phyloP scores from a whole-genome alignment of 1,284 basidiomycete genomes.

The Coniferiporia sulphurascens region DNA sequence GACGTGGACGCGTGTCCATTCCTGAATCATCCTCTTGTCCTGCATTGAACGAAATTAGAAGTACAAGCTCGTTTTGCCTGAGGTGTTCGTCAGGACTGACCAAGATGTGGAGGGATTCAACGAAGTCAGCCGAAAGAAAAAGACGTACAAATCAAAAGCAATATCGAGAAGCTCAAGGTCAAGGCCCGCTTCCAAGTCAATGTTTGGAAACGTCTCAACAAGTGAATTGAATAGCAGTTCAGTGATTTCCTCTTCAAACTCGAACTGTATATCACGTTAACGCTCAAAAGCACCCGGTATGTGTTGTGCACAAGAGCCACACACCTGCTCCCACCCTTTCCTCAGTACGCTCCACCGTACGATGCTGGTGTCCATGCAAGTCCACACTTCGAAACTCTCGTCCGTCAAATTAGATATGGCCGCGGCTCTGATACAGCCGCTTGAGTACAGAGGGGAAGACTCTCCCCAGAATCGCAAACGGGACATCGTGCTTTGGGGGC shows the following conservation, averaged over 20 bases:
- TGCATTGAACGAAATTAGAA: slow-evolving; percentile 62
- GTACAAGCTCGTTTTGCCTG: slow-evolving; percentile 33
- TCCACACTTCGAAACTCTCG: slow-evolving; percentile 19
- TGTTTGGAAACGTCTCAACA: background rate
- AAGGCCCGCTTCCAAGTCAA: background rate
- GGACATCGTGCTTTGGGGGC: slow-evolving; percentile 31
- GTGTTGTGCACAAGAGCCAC: background rate
- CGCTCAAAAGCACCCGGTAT: background rate
- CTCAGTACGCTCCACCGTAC: slow-evolving; percentile 19
- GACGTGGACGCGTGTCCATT: slow-evolving; percentile 40
- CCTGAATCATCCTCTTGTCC: slow-evolving; percentile 45
- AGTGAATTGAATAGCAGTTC: slow-evolving; percentile 1
- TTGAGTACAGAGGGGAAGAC: slow-evolving; percentile 4
- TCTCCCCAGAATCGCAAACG: slow-evolving; percentile 9
- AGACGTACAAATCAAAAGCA: slow-evolving; percentile 12
- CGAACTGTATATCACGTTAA: slow-evolving; percentile 7
- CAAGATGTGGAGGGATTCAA: background rate
- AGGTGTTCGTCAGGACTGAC: background rate
- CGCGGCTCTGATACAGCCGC: slow-evolving; percentile 8
- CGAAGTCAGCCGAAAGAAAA: background rate
- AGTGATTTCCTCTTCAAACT: slow-evolving; percentile 9
- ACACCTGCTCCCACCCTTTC: slow-evolving; percentile 20
- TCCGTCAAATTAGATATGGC: background rate
- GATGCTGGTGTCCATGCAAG: slow-evolving; percentile 17
- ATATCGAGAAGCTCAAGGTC: slow-evolving; percentile 20